These are phyloP conservation scores for Sporothrix schenckii DNA, from an alignment of 2,329 filamentous ascomycete genomes.

Conservation along the genomic window DNA sequence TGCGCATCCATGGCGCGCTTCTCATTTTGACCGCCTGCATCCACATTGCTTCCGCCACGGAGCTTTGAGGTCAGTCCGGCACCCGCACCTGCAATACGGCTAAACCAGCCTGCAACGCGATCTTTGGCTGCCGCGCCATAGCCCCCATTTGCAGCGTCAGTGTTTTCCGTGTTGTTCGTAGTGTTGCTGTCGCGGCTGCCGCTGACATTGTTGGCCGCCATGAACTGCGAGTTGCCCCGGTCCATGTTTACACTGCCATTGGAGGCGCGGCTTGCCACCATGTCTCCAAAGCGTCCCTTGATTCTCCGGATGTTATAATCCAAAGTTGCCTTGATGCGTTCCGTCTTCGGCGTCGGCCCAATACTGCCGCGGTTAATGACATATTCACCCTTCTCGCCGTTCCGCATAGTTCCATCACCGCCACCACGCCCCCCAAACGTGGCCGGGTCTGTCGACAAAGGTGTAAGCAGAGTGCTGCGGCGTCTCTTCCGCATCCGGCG, in stretches of 20 bases:
- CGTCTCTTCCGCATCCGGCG: conserved; percentile 49
- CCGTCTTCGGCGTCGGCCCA: conserved; percentile 53
- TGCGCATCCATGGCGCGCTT: conserved; percentile 20
- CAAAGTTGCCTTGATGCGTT: conserved; percentile 48
- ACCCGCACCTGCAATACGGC: conserved; percentile 33
- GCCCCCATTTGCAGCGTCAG: conserved; percentile 43
- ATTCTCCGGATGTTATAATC: conserved; percentile 46
- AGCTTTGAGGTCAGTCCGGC: background rate
- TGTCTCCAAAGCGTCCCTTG: conserved; percentile 43
- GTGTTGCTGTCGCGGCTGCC: conserved; percentile 42
- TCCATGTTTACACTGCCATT: conserved; percentile 49
- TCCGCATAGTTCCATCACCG: conserved; percentile 34
- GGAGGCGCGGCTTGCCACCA: conserved; percentile 37
- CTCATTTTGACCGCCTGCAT: conserved; percentile 13
- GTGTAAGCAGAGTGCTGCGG: conserved; percentile 55
- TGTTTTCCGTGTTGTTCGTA: conserved; percentile 35
- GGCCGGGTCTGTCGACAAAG: conserved; percentile 46
- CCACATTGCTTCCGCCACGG: conserved; percentile 5
- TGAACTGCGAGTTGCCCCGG: conserved; percentile 58
- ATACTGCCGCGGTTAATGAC: conserved; percentile 52
- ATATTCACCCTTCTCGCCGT: conserved; percentile 44
- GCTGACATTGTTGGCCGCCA: conserved; percentile 39
- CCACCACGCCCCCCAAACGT: conserved; percentile 22
- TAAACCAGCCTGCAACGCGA: conserved; percentile 48
- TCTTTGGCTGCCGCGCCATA: conserved; percentile 41